Evolutionary conservation across 305 asterid genomes (phyloP), one percentile per base, ranked within the genome.

Genomic region (Euphrasia arctica): DNA sequence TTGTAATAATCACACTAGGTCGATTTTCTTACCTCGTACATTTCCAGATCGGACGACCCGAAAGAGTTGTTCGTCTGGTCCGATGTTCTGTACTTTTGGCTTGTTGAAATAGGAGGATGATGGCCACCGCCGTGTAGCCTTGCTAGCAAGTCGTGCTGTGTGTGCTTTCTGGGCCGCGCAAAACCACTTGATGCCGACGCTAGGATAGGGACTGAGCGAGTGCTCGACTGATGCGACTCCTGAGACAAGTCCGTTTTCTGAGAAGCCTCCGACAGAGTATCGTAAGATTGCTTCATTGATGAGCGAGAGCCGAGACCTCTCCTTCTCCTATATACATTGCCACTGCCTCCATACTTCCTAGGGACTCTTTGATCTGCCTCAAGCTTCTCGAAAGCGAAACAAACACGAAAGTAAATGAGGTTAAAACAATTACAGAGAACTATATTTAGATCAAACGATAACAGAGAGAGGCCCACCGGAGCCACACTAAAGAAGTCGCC

Each of bases 181-280:
- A 76, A 71, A 52, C 72, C 70, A 5, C 67, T 68, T 7, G 87
- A 79, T 18, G 83, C 45, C 1, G 89, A 72, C 51, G 70, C 78
- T 29, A 78, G 84, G 45, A 74, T 73, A 0, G 97, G 92, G 55
- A 85, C 86, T 0, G 95, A 80, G 43, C 67, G 81, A 13, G 79
- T 79, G 73, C 80, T 86, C 54, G 88, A 86, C 6, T 42, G 78
- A 2, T 70, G 82, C 47, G 96, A 84, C 63, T 57, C 76, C 7
- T 80, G 84, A 59, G 96, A 84, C 71, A 78, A 84, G 31, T 76
- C 74, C 0, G 94, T 84, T 75, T 71, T 63, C 60, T 79, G 89
- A 61, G 98, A 90, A 62, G 87, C 84, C 70, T 86, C 94, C 0
- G 97, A 90, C 60, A 79, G 61, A 0, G 98, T 88, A 39, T 93